Percentiles rank a stretch among this genome's conserved stretches.
These are phyloP conservation scores for Penicillium arizonense DNA, from an alignment of 495 filamentous ascomycete species.

Conservation along the genomic window DNA sequence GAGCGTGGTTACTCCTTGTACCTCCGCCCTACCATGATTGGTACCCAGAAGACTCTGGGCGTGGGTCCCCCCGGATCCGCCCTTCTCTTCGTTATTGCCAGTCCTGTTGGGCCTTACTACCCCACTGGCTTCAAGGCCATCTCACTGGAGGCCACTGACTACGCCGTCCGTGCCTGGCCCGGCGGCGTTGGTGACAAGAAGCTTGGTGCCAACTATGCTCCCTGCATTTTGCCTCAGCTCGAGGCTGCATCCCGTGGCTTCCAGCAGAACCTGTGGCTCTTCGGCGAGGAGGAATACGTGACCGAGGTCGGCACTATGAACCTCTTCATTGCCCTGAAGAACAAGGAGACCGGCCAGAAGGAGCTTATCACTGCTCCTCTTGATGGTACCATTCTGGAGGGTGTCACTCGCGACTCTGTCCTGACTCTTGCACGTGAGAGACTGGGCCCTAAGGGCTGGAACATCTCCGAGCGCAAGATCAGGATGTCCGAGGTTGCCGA, in stretches of 20 bases:
- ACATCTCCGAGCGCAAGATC: slow-evolving; percentile 81
- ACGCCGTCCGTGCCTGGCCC: slow-evolving; percentile 96
- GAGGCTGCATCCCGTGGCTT: slow-evolving; percentile 85
- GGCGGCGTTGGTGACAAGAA: slow-evolving; percentile 97
- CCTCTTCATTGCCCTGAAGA: slow-evolving; percentile 78
- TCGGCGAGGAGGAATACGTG: slow-evolving; percentile 88
- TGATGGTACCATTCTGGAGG: slow-evolving; percentile 95
- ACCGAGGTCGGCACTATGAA: slow-evolving; percentile 99
- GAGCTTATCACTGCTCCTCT: slow-evolving; percentile 89
- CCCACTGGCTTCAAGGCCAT: slow-evolving; percentile 97
- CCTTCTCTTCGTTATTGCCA: slow-evolving; percentile 90
- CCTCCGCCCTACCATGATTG: slow-evolving; percentile 94
- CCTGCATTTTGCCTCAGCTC: slow-evolving; percentile 90
- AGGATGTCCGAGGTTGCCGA: slow-evolving; percentile 80
- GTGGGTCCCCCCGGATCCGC: slow-evolving; percentile 89
- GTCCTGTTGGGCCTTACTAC: slow-evolving; percentile 96
- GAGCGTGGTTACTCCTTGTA: slow-evolving; percentile 86
- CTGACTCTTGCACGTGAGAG: slow-evolving; percentile 79
- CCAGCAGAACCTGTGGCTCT: slow-evolving; percentile 98
- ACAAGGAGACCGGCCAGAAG: slow-evolving; percentile 81
- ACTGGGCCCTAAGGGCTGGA: slow-evolving; percentile 83
- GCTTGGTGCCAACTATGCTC: slow-evolving; percentile 96
- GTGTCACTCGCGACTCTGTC: slow-evolving; percentile 87
- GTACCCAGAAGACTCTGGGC: slow-evolving; percentile 89
- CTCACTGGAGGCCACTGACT: slow-evolving; percentile 87